These are phyloP conservation scores for Phlebopus sp. DNA, from an alignment of 1,284 basidiomycete genomes.

Conservation along the genomic window DNA sequence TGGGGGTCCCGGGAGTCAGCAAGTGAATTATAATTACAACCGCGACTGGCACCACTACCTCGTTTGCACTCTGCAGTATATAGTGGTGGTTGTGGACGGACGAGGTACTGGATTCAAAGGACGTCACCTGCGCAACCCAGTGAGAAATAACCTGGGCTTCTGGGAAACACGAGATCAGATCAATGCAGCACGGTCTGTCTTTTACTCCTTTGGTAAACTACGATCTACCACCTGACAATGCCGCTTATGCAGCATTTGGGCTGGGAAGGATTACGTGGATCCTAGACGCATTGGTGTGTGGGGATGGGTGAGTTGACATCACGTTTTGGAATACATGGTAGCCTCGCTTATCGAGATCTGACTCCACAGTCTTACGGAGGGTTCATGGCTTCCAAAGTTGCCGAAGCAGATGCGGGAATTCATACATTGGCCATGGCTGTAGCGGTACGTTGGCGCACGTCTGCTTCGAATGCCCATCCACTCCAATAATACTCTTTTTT, in stretches of 20 bases:
- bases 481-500: background rate
- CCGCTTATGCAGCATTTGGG: conserved; percentile 56
- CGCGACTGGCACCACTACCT: conserved; percentile 89
- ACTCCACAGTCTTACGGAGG: conserved; percentile 81
- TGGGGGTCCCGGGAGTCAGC: conserved; percentile 86
- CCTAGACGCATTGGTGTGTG: conserved; percentile 85
- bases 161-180: conserved; percentile 89
- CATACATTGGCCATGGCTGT: conserved; percentile 89
- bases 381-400: conserved; percentile 88
- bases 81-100: conserved; percentile 87
- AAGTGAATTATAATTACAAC: conserved; percentile 63
- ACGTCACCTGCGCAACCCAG: conserved; percentile 74
- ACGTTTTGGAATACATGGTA: background rate
- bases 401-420: conserved; percentile 82
- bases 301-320: conserved; percentile 76
- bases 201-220: conserved; percentile 8
- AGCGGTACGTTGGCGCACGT: conserved; percentile 55
- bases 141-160: conserved; percentile 83
- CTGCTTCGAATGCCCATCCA: background rate
- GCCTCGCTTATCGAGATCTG: conserved; percentile 7
- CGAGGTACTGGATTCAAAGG: conserved; percentile 95
- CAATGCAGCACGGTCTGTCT: conserved; percentile 71
- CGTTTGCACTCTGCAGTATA: conserved; percentile 78
- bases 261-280: conserved; percentile 76
- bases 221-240: conserved; percentile 6